phyloP scores from a whole-genome alignment of 768 basidiomycete genomes.

The Boletales sp. region DNA sequence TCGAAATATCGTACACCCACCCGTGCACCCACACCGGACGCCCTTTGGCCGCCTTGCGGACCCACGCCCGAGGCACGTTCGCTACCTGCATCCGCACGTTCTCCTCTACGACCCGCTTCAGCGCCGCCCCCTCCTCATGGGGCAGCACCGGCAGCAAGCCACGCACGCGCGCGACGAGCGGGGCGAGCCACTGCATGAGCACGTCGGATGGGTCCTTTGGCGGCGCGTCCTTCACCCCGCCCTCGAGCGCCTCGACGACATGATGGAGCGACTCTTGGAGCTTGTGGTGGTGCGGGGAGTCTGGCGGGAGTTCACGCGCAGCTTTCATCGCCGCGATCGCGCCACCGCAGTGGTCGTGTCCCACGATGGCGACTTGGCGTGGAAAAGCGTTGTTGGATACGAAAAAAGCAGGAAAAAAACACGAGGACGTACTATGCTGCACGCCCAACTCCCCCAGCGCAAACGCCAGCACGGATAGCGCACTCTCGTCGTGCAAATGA shows the following conservation, averaged over 20 bases:
- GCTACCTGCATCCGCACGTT: slow-evolving; percentile 56
- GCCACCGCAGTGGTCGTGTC: slow-evolving; percentile 82
- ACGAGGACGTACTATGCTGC: slow-evolving; percentile 60
- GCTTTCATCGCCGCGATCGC: slow-evolving; percentile 39
- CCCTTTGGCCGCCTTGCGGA: slow-evolving; percentile 32
- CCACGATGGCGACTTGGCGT: slow-evolving; percentile 66
- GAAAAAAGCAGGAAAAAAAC: not conserved
- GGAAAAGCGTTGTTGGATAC: not conserved
- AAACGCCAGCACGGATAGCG: slow-evolving; percentile 67
- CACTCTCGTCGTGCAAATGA: slow-evolving; percentile 64
- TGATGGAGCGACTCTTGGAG: slow-evolving; percentile 17
- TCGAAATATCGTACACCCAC: slow-evolving; percentile 65
- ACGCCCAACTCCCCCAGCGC: slow-evolving; percentile 66
- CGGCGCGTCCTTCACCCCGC: not conserved
- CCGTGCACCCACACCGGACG: slow-evolving; percentile 63
- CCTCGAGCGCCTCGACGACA: not conserved
- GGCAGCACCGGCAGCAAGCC: slow-evolving; percentile 34
- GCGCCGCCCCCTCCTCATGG: slow-evolving; percentile 24
- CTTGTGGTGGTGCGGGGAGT: slow-evolving; percentile 5
- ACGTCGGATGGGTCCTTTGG: slow-evolving; percentile 37
- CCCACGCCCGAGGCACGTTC: slow-evolving; percentile 33
- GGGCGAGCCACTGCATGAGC: slow-evolving; percentile 69
- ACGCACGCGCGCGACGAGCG: slow-evolving; percentile 53
- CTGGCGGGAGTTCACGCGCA: not conserved
- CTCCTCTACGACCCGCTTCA: slow-evolving; percentile 41